phyloP scores from a whole-genome alignment of 2,329 filamentous ascomycete genomes.

The Calonectria pauciramosa region DNA sequence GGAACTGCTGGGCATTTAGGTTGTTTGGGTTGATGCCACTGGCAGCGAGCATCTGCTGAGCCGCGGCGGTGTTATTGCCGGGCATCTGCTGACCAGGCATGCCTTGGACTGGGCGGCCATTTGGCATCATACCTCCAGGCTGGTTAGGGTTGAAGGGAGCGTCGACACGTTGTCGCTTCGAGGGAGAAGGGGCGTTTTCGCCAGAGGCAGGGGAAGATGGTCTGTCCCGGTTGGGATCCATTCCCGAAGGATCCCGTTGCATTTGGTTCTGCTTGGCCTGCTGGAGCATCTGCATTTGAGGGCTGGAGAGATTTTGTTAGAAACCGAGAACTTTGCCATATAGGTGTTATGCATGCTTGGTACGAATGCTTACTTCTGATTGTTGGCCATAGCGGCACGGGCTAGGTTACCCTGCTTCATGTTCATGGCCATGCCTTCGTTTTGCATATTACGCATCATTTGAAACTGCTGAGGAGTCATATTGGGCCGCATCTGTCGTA shows the following conservation, averaged over 20 bases:
- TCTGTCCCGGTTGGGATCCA: conserved; percentile 86
- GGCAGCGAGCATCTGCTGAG: conserved; percentile 73
- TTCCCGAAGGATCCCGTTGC: conserved; percentile 88
- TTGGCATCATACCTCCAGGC: conserved; percentile 75
- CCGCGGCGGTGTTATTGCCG: conserved; percentile 62
- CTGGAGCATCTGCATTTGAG: conserved; percentile 79
- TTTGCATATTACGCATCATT: conserved; percentile 78
- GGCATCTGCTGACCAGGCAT: conserved; percentile 80
- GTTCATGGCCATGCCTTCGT: conserved; percentile 70
- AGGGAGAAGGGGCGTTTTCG: conserved; percentile 92
- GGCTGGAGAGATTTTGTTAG: conserved; percentile 57
- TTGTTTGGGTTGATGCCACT: conserved; percentile 82
- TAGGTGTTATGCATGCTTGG: background rate
- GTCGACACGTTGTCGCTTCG: conserved; percentile 87
- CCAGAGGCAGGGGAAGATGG: conserved; percentile 85
- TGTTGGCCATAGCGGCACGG: conserved; percentile 84
- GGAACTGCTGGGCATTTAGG: conserved; percentile 83
- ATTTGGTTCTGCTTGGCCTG: conserved; percentile 84
- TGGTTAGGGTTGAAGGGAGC: conserved; percentile 80
- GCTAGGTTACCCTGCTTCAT: conserved; percentile 75
- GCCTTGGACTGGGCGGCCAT: conserved; percentile 77
- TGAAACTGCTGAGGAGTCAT: conserved; percentile 69
- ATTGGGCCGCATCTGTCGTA: conserved; percentile 78
- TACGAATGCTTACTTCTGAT: conserved; percentile 72
- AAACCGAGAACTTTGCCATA: background rate